Percentiles rank a stretch among this genome's conserved stretches.
Conservation (phyloP, 352 stramenopile genomes). For the Globisporangium apiculatum region DNA sequence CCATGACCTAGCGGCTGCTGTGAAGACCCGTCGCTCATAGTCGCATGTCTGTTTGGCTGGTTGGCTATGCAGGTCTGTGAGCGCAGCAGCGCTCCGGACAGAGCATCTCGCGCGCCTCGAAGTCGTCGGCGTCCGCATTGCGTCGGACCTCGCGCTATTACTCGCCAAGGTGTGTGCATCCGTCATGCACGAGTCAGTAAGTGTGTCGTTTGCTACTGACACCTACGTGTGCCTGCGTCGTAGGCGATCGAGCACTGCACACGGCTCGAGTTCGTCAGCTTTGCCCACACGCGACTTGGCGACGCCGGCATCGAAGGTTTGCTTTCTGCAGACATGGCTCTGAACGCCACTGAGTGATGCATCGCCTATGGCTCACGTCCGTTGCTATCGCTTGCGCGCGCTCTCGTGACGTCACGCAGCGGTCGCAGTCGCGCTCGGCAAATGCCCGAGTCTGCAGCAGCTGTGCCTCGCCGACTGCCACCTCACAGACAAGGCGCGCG, state of each 20-base stretch:
- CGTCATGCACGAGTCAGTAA: no score
- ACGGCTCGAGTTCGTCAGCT: constrained; percentile 14
- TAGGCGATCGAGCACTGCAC: constrained; percentile 23
- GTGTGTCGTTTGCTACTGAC: no score
- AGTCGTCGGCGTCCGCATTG: constrained; percentile 26
- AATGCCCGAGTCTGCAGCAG: constrained; percentile 26
- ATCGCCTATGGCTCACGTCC: no score
- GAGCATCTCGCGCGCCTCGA: constrained; percentile 25
- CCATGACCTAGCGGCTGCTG: no score
- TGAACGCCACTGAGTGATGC: not conserved
- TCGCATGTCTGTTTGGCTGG: no score
- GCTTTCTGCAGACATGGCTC: not conserved
- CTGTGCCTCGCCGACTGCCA: constrained; percentile 35
- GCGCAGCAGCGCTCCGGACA: constrained; percentile 22
- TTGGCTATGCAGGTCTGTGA: constrained; percentile 10
- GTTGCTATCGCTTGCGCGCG: no score
- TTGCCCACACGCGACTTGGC: constrained; percentile 9
- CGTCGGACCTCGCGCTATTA: constrained; percentile 11
- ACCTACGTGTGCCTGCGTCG: not conserved
- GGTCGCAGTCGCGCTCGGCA: constrained; percentile 34
- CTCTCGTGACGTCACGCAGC: constrained; percentile 9
- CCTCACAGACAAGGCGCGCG: constrained; percentile 42
- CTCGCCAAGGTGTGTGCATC: constrained; percentile 22
- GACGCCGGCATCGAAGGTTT: constrained; percentile 13
- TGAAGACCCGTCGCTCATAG: no score